Evolutionary conservation across 768 basidiomycete genomes (phyloP).

Genomic region (Clitopilus hobsonii): DNA sequence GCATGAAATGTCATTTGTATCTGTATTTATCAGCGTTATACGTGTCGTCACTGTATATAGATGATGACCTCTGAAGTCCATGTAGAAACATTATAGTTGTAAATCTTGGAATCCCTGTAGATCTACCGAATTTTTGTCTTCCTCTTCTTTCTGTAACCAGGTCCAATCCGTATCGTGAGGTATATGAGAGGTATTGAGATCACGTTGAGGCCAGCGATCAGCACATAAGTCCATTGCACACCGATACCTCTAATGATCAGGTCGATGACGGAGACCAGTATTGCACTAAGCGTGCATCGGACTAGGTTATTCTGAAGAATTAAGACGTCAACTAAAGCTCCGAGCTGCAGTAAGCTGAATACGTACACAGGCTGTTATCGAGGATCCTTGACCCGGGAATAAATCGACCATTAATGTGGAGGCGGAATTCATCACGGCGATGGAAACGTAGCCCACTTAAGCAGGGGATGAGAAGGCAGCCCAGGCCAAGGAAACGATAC

Average conservation of each 20-base stretch:
- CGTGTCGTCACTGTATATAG: too few relatives aligned
- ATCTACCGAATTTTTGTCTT: background rate
- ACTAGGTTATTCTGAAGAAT: conserved; percentile 62
- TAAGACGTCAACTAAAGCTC: background rate
- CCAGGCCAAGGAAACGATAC: background rate
- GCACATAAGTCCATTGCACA: conserved; percentile 64
- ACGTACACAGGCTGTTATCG: conserved; percentile 68
- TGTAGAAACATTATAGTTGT: too few relatives aligned
- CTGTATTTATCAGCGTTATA: background rate
- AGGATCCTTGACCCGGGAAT: conserved; percentile 54
- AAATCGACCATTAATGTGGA: conserved; percentile 68
- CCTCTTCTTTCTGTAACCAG: conserved; percentile 42
- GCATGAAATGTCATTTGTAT: background rate
- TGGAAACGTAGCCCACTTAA: conserved; percentile 45
- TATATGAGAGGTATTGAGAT: conserved; percentile 45
- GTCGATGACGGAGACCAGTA: conserved; percentile 58
- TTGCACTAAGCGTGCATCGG: conserved; percentile 59
- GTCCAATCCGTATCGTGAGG: conserved; percentile 49
- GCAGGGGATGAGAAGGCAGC: background rate
- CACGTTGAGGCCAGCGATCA: conserved; percentile 47
- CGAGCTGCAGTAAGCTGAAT: background rate
- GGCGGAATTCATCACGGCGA: conserved; percentile 47
- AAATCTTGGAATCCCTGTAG: too few relatives aligned
- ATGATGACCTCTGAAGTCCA: too few relatives aligned
- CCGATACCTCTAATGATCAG: conserved; percentile 57